Percentiles rank a stretch among this genome's conserved stretches.
Conservation (phyloP, 352 stramenopile species). For the Phytophthora nicotianae region DNA sequence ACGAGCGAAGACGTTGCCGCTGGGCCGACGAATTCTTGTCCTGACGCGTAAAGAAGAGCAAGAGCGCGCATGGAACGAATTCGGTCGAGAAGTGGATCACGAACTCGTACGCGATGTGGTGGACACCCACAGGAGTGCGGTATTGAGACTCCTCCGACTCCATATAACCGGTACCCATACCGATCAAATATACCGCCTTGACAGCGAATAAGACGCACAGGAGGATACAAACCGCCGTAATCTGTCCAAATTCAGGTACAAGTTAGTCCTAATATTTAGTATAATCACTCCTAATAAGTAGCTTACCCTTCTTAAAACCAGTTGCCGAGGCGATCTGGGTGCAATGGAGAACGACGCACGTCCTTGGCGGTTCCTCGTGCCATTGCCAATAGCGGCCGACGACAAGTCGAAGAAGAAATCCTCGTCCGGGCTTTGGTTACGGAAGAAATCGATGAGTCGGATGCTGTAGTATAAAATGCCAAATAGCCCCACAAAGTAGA, state of each 20-base stretch:
- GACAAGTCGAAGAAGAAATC: constrained; percentile 87
- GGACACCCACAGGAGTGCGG: constrained; percentile 60
- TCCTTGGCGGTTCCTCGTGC: constrained; percentile 8
- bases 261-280: constrained; percentile 1
- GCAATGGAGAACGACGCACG: constrained; percentile 27
- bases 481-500: constrained; percentile 72
- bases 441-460: constrained; percentile 82
- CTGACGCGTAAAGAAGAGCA: constrained; percentile 73
- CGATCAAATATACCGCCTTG: constrained; percentile 72
- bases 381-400: constrained; percentile 33
- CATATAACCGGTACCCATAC: constrained; percentile 69
- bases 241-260: constrained; percentile 38
- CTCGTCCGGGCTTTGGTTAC: constrained; percentile 69
- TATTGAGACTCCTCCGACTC: constrained; percentile 69
- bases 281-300: constrained; percentile 3
- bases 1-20: constrained; percentile 32
- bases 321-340: constrained; percentile 53
- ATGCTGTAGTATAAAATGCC: constrained; percentile 84
- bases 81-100: constrained; percentile 73
- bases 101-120: constrained; percentile 79
- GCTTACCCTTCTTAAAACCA: constrained; percentile 67
- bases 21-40: constrained; percentile 32
- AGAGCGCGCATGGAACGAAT: constrained; percentile 69
- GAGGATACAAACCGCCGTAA: constrained; percentile 76
- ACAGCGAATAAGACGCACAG: constrained; percentile 70